A percentile compares a stretch with the other conserved stretches of the same genome.
Evolutionary conservation across 1,284 basidiomycete genomes (phyloP).

Genomic region (Sanghuangporus baumii): DNA sequence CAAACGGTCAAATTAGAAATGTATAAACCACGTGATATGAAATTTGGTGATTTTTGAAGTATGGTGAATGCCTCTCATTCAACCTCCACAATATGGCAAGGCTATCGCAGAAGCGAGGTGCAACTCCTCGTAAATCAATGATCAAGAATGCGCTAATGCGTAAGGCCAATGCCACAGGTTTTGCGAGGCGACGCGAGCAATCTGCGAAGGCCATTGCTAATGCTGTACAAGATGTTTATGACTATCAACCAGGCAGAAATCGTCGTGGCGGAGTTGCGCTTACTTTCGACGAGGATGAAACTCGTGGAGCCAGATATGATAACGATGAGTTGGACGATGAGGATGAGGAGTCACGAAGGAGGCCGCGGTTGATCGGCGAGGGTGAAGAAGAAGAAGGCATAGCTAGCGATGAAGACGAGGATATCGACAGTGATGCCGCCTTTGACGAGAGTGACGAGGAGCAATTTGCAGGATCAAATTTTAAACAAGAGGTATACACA

Average conservation of each 20-base stretch:
- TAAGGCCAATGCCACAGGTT: constrained; percentile 8
- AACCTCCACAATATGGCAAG: neutral
- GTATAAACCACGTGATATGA: constrained; percentile 3
- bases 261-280: constrained; percentile 39
- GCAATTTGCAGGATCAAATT: constrained; percentile 63
- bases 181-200: constrained; percentile 8
- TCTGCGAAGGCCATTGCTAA: constrained; percentile 1
- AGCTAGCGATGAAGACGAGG: constrained; percentile 66
- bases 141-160: neutral
- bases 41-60: constrained; percentile 2
- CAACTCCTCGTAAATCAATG: neutral
- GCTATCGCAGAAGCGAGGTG: neutral
- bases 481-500: constrained; percentile 23
- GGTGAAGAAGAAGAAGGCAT: constrained; percentile 51
- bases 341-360: constrained; percentile 30
- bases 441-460: constrained; percentile 84
- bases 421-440: constrained; percentile 73
- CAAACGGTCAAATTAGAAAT: neutral
- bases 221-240: constrained; percentile 20
- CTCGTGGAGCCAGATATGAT: constrained; percentile 33
- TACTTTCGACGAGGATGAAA: constrained; percentile 54
- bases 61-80: neutral
- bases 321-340: constrained; percentile 32
- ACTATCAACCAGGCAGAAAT: constrained; percentile 20
- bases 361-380: constrained; percentile 54